Conservation (phyloP, 805 yeast species). For the Schwanniomyces vanrijiae region DNA sequence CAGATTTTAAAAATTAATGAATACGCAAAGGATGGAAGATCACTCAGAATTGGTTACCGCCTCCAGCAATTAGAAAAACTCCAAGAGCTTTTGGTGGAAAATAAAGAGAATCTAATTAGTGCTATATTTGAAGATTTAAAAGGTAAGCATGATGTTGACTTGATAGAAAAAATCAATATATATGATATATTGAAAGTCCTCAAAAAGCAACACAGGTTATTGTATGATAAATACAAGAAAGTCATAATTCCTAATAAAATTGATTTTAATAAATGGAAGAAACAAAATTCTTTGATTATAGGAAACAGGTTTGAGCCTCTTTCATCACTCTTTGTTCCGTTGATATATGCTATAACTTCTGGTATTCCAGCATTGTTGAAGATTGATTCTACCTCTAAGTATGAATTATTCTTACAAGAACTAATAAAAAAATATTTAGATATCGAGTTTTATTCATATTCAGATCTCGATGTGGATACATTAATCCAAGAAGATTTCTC, state of each 20-base stretch:
- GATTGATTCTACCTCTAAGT: background rate
- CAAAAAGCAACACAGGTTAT: background rate
- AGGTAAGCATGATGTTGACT: background rate
- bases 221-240: background rate
- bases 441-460: background rate
- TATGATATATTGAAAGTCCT: background rate
- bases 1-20: background rate
- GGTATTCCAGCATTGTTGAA: background rate
- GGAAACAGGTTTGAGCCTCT: background rate
- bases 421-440: background rate
- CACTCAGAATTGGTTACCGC: background rate
- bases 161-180: background rate
- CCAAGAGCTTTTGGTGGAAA: background rate
- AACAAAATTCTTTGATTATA: background rate
- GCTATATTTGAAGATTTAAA: background rate
- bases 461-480: background rate
- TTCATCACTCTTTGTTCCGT: background rate
- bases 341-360: background rate
- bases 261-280: background rate
- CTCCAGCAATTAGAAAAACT: background rate
- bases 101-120: background rate
- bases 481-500: background rate
- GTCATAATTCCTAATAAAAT: background rate
- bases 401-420: background rate
- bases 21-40: conserved; percentile 2